Evolutionary conservation across 352 stramenopile genomes (phyloP).

Genomic region (Phytophthora tentaculata): DNA sequence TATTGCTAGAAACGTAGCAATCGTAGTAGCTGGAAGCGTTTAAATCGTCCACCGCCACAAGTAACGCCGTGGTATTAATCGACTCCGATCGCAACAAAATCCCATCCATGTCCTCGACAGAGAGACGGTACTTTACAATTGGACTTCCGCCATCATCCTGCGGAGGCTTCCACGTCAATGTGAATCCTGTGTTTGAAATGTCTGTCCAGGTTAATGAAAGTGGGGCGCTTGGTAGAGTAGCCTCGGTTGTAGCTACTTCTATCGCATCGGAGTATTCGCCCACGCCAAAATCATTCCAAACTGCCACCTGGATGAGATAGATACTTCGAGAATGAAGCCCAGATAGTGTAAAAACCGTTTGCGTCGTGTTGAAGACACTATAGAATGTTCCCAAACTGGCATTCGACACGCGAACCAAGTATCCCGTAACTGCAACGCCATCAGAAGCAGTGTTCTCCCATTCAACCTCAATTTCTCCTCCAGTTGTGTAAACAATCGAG

Average conservation of each 20-base stretch:
- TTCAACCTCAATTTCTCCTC: conserved; percentile 55
- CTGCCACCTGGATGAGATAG: conserved; percentile 49
- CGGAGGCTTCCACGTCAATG: conserved; percentile 46
- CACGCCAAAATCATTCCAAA: conserved; percentile 56
- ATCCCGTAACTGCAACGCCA: conserved; percentile 23
- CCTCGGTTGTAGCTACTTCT: conserved; percentile 37
- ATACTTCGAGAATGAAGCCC: conserved; percentile 34
- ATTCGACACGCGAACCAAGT: conserved; percentile 44
- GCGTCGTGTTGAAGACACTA: conserved; percentile 53
- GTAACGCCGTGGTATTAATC: not conserved
- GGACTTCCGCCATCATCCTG: conserved; percentile 46
- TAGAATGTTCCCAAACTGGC: conserved; percentile 22
- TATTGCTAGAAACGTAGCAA: conserved; percentile 36
- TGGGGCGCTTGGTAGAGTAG: conserved; percentile 38
- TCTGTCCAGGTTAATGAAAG: conserved; percentile 8
- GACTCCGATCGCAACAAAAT: not conserved
- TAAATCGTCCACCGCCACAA: conserved; percentile 33
- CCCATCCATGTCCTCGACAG: conserved; percentile 14
- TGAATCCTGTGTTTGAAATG: conserved; percentile 28
- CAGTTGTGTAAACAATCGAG: conserved; percentile 32
- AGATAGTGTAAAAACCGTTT: conserved; percentile 44
- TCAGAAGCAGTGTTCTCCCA: conserved; percentile 27
- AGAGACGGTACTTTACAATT: conserved; percentile 27
- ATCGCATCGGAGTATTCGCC: conserved; percentile 39
- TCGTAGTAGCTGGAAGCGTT: conserved; percentile 45